These are phyloP conservation scores for Chondrostereum purpureum DNA, from an alignment of 1,284 basidiomycete species.

Conservation along the genomic window DNA sequence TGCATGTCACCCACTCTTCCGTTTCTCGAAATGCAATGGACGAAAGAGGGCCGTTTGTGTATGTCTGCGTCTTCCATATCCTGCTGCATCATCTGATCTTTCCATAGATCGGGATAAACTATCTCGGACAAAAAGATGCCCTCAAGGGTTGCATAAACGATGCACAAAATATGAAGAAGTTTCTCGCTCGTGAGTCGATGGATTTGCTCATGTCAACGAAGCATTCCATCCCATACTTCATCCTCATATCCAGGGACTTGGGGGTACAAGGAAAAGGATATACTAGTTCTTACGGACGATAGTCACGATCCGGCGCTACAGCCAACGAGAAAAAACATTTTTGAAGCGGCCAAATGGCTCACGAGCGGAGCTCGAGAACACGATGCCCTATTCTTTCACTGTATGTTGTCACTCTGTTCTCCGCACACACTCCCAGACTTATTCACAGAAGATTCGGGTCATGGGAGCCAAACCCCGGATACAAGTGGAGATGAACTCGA, in stretches of 20 bases:
- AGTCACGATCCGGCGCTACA: slow-evolving; percentile 50
- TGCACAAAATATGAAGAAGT: slow-evolving; percentile 26
- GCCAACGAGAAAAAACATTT: slow-evolving; percentile 80
- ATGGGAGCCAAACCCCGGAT: slow-evolving; percentile 80
- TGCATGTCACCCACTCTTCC: neutral
- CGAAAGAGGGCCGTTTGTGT: slow-evolving; percentile 7
- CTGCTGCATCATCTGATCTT: too few species aligned
- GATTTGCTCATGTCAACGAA: neutral
- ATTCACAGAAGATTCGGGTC: slow-evolving; percentile 60
- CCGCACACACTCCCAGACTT: slow-evolving; percentile 12
- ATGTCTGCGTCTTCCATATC: too few species aligned
- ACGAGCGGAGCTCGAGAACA: slow-evolving; percentile 72
- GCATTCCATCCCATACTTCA: neutral
- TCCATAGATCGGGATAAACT: slow-evolving; percentile 62
- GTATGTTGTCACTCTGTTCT: slow-evolving; percentile 27
- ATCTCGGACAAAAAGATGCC: slow-evolving; percentile 55
- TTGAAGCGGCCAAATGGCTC: slow-evolving; percentile 87
- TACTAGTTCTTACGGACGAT: slow-evolving; percentile 85
- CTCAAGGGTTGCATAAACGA: slow-evolving; percentile 88
- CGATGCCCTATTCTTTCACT: slow-evolving; percentile 91
- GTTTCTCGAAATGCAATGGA: neutral
- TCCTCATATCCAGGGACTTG: slow-evolving; percentile 57
- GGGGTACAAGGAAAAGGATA: slow-evolving; percentile 73
- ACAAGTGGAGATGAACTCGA: slow-evolving; percentile 62
- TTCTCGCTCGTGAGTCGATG: neutral